Conservation (phyloP, 768 basidiomycete species). For the Tubosaeta sp. region DNA sequence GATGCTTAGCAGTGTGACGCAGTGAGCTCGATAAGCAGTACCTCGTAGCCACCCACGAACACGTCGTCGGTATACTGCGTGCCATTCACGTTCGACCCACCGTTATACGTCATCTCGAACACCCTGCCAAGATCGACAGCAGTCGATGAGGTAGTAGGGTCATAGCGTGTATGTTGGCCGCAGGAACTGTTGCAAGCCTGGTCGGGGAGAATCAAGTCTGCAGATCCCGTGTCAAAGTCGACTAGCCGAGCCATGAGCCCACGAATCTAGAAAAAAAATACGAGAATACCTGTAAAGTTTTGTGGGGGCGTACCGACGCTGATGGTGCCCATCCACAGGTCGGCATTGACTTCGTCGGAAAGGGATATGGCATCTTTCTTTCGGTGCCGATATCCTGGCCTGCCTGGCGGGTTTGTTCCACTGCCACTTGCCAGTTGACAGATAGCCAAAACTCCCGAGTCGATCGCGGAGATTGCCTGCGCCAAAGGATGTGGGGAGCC, state of each 20-base stretch:
- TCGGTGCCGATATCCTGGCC: constrained; percentile 6
- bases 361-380: constrained; percentile 33
- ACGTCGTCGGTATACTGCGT: constrained; percentile 42
- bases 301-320: constrained; percentile 45
- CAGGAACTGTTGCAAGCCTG: constrained; percentile 29
- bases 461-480: constrained; percentile 6
- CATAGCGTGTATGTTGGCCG: constrained; percentile 29
- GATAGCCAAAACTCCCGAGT: background rate
- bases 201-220: constrained; percentile 44
- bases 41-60: constrained; percentile 34
- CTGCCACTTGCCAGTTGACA: background rate
- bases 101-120: constrained; percentile 36
- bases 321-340: constrained; percentile 45
- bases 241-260: constrained; percentile 25
- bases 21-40: constrained; percentile 17
- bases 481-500: constrained; percentile 36
- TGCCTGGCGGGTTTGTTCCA: background rate
- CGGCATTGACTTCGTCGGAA: constrained; percentile 33
- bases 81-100: constrained; percentile 37
- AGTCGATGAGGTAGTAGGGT: constrained; percentile 29
- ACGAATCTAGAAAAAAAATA: background rate
- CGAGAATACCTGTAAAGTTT: constrained; percentile 36
- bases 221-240: constrained; percentile 52
- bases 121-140: constrained; percentile 21
- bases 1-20: constrained; percentile 1